A percentile compares a stretch with the other conserved stretches of the same genome.
Evolutionary conservation across 1,284 basidiomycete genomes (phyloP).

Genomic region (Xerocomus nothofagi): DNA sequence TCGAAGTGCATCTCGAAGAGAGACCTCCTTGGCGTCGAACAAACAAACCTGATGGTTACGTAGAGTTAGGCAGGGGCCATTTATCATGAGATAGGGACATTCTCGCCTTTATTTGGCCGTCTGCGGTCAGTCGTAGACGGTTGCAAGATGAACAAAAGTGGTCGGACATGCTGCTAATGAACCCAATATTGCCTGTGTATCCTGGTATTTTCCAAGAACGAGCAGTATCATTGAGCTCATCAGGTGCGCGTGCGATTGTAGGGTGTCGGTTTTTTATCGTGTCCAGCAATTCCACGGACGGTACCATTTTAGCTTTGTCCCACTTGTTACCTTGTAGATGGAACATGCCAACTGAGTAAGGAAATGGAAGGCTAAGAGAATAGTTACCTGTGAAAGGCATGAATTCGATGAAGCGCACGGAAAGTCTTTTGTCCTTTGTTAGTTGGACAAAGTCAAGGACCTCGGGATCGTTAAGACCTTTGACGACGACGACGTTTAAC

Average conservation of each 20-base stretch:
- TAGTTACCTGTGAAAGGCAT: constrained; percentile 85
- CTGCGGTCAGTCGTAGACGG: constrained; percentile 79
- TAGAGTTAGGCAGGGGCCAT: constrained; percentile 7
- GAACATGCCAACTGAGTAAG: constrained; percentile 3
- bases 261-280: constrained; percentile 51
- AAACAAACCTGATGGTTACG: constrained; percentile 66
- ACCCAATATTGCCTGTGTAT: constrained; percentile 74
- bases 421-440: constrained; percentile 63
- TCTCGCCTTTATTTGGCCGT: constrained; percentile 84
- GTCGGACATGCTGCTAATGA: constrained; percentile 92
- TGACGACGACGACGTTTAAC: constrained; percentile 82
- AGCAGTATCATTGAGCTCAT: constrained; percentile 79
- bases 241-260: constrained; percentile 50
- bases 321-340: constrained; percentile 72
- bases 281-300: constrained; percentile 63
- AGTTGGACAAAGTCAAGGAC: constrained; percentile 77
- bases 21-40: constrained; percentile 84
- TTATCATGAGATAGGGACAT: constrained; percentile 1
- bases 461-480: constrained; percentile 79
- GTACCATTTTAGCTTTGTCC: constrained; percentile 80
- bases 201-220: constrained; percentile 78
- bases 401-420: constrained; percentile 87
- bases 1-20: constrained; percentile 75
- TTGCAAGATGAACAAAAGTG: constrained; percentile 89
- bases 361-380: not conserved